Percentiles rank a stretch among this genome's conserved stretches.
Evolutionary conservation across 306 rosid species (phyloP).

Genomic region (Carpinus viminea): DNA sequence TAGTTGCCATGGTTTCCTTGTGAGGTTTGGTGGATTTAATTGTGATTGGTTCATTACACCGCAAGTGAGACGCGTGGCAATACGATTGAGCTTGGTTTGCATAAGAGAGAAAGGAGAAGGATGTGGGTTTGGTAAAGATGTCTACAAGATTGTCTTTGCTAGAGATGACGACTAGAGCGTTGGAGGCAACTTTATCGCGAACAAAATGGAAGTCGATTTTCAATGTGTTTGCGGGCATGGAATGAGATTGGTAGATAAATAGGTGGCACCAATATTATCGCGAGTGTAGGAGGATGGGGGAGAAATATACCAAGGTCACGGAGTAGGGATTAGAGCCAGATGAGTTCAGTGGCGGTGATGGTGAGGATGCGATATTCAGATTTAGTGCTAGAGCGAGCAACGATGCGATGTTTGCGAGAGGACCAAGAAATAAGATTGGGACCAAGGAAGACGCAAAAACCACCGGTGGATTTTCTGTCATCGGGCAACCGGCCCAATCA

Average conservation of each 20-base stretch:
- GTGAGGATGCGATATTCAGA: not conserved
- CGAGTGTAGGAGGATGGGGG: not conserved
- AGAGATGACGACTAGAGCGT: too few relatives aligned
- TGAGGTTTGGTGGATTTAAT: too few relatives aligned
- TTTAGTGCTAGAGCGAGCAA: not conserved
- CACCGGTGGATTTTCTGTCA: not conserved
- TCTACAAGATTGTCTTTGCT: not conserved
- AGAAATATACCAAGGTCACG: not conserved
- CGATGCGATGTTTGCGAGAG: not conserved
- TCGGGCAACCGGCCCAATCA: not conserved
- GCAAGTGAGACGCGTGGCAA: too few relatives aligned
- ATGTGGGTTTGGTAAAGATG: not conserved
- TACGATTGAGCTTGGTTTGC: not conserved
- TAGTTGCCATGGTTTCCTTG: too few relatives aligned
- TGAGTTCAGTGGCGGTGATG: not conserved
- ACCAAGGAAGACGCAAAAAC: not conserved
- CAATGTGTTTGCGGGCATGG: not conserved
- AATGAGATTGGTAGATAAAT: not conserved
- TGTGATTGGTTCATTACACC: not conserved
- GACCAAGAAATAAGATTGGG: not conserved
- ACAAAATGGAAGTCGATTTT: not conserved
- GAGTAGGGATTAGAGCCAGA: not conserved
- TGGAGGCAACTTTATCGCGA: not conserved
- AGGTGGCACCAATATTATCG: not conserved
- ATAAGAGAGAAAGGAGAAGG: too few relatives aligned